phyloP scores from a whole-genome alignment of 768 basidiomycete species.

The Favolaschia claudopus region DNA sequence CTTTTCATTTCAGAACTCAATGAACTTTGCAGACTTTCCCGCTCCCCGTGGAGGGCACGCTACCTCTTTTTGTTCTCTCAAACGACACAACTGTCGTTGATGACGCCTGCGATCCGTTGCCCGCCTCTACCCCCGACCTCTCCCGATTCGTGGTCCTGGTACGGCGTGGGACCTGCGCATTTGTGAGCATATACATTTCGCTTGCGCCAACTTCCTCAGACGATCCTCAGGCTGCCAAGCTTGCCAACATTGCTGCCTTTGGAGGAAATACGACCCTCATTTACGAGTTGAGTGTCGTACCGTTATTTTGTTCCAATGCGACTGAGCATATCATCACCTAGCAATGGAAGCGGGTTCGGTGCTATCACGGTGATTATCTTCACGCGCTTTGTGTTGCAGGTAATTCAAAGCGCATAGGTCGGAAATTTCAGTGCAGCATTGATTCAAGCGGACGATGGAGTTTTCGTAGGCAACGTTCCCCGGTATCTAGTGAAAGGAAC shows the following conservation, averaged over 20 bases:
- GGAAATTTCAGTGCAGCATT: constrained; percentile 57
- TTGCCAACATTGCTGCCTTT: constrained; percentile 60
- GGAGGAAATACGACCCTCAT: constrained; percentile 57
- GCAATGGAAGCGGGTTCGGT: constrained; percentile 57
- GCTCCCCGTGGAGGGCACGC: constrained; percentile 50
- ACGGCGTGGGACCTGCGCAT: constrained; percentile 65
- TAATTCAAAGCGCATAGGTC: constrained; percentile 20
- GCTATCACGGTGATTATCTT: constrained; percentile 34
- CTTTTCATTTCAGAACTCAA: background rate
- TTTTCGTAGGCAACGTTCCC: constrained; percentile 47
- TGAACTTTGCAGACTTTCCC: constrained; percentile 42
- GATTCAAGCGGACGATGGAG: constrained; percentile 63
- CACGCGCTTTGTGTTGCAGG: background rate
- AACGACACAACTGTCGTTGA: constrained; percentile 58
- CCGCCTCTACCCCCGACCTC: constrained; percentile 61
- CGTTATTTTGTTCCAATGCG: background rate
- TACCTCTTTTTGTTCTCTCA: constrained; percentile 67
- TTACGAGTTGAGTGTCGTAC: constrained; percentile 54
- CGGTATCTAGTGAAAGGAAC: background rate
- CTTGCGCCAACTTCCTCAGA: too few relatives aligned
- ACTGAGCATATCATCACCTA: constrained; percentile 27
- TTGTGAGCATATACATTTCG: too few relatives aligned
- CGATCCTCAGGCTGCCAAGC: too few relatives aligned
- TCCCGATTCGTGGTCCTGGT: constrained; percentile 61
- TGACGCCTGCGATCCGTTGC: constrained; percentile 67